A percentile compares a stretch with the other conserved stretches of the same genome.
These are phyloP conservation scores for Zymoseptoria brevis DNA, from an alignment of 2,329 filamentous ascomycete species.

Conservation along the genomic window DNA sequence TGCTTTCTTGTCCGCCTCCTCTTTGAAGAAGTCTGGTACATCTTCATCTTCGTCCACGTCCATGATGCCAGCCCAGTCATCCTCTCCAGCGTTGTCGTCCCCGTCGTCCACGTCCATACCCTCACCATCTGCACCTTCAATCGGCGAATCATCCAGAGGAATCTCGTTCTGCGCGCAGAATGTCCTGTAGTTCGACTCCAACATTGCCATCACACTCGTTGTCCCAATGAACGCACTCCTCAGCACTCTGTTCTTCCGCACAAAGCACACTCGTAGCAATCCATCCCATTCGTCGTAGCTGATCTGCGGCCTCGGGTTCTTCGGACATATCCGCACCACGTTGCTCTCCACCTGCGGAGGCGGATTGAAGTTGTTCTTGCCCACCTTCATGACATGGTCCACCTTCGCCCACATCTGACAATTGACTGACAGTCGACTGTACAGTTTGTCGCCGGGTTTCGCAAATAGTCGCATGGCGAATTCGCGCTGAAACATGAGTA, in stretches of 20 bases:
- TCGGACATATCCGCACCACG: conserved; percentile 83
- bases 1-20: conserved; percentile 44
- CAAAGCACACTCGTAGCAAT: conserved; percentile 71
- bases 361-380: conserved; percentile 92
- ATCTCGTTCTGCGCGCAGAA: conserved; percentile 86
- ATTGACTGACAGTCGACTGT: conserved; percentile 85
- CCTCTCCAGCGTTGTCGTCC: conserved; percentile 39
- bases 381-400: conserved; percentile 77
- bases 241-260: conserved; percentile 84
- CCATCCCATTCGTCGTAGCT: conserved; percentile 95
- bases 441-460: conserved; percentile 77
- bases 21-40: conserved; percentile 76
- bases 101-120: conserved; percentile 38
- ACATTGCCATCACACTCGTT: conserved; percentile 69
- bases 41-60: conserved; percentile 59
- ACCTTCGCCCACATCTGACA: conserved; percentile 84
- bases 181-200: conserved; percentile 81
- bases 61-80: conserved; percentile 42
- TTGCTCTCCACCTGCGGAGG: conserved; percentile 87
- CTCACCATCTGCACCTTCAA: conserved; percentile 35
- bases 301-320: conserved; percentile 76
- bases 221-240: conserved; percentile 74
- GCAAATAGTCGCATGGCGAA: conserved; percentile 87
- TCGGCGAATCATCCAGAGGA: conserved; percentile 59
- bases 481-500: conserved; percentile 96